These are phyloP conservation scores for Cenchrus purpureus DNA, from an alignment of 176 grass and related monocot genomes.

Conservation along the genomic window DNA sequence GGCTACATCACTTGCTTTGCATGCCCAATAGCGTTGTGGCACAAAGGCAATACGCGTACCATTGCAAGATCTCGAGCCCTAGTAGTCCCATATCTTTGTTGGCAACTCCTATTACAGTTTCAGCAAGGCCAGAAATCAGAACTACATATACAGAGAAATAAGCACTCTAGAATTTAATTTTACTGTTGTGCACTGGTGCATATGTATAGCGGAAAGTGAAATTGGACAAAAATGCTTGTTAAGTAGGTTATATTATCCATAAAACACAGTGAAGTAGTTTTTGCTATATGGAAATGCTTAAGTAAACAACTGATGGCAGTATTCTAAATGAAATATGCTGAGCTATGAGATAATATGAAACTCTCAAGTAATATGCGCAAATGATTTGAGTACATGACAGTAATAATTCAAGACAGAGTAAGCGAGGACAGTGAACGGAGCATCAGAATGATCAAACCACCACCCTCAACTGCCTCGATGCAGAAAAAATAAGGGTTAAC, in stretches of 20 bases:
- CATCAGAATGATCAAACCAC: conserved; percentile 84
- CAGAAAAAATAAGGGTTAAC: too few species aligned
- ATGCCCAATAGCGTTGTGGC: conserved; percentile 75
- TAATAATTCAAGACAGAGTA: conserved; percentile 1
- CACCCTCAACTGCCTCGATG: conserved; percentile 90
- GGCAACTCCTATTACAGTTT: conserved; percentile 69
- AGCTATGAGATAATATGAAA: conserved; percentile 17
- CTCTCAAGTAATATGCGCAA: neutral
- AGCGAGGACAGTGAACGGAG: conserved; percentile 86
- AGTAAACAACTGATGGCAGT: conserved; percentile 27
- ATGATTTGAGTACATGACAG: neutral
- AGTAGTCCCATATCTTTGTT: conserved; percentile 80
- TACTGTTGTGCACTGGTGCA: conserved; percentile 13
- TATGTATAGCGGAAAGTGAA: neutral
- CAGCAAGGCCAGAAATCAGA: conserved; percentile 27
- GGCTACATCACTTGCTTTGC: conserved; percentile 69
- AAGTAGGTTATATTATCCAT: neutral
- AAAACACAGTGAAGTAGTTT: conserved; percentile 19
- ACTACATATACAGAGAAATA: conserved; percentile 2
- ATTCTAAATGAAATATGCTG: conserved; percentile 12
- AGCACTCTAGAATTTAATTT: conserved; percentile 7
- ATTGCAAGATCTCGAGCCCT: conserved; percentile 82
- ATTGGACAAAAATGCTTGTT: neutral
- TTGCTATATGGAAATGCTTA: neutral
- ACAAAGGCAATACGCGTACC: conserved; percentile 71